Evolutionary conservation across 805 yeast genomes (phyloP).

Genomic region (Spathaspora passalidarum): DNA sequence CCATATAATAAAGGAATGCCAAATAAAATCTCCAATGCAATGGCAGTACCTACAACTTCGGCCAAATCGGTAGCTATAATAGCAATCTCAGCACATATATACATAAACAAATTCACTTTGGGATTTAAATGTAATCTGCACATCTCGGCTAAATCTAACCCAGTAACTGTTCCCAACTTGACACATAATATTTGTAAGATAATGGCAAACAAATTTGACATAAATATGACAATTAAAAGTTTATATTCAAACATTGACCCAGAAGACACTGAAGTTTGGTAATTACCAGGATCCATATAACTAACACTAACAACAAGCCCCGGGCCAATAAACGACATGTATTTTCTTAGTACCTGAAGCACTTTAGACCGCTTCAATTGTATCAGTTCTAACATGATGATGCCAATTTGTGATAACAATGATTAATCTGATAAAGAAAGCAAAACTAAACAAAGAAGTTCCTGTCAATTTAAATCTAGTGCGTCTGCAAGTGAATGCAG

Average conservation of each 20-base stretch:
- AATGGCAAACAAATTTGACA: constrained; percentile 84
- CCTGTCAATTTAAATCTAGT: too few relatives aligned
- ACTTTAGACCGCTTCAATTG: background rate
- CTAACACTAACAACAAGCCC: constrained; percentile 88
- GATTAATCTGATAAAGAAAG: too few relatives aligned
- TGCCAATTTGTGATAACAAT: background rate
- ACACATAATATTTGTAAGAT: constrained; percentile 79
- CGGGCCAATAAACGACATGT: constrained; percentile 67
- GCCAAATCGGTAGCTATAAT: constrained; percentile 95
- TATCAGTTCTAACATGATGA: background rate
- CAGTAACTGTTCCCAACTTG: constrained; percentile 86
- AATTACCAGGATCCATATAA: constrained; percentile 93
- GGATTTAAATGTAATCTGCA: constrained; percentile 69
- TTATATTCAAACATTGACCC: constrained; percentile 79
- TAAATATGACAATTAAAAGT: constrained; percentile 64
- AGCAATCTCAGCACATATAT: constrained; percentile 77
- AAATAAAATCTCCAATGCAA: constrained; percentile 81
- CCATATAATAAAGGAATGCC: constrained; percentile 79
- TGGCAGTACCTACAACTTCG: constrained; percentile 97
- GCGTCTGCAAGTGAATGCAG: too few relatives aligned
- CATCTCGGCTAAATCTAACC: constrained; percentile 81
- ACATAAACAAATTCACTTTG: constrained; percentile 61
- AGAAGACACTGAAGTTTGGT: constrained; percentile 83
- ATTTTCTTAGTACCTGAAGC: background rate
- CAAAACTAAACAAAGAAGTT: too few relatives aligned